phyloP scores from a whole-genome alignment of 192 early-diverging fungal genomes.

The Spizellomyces sp. region DNA sequence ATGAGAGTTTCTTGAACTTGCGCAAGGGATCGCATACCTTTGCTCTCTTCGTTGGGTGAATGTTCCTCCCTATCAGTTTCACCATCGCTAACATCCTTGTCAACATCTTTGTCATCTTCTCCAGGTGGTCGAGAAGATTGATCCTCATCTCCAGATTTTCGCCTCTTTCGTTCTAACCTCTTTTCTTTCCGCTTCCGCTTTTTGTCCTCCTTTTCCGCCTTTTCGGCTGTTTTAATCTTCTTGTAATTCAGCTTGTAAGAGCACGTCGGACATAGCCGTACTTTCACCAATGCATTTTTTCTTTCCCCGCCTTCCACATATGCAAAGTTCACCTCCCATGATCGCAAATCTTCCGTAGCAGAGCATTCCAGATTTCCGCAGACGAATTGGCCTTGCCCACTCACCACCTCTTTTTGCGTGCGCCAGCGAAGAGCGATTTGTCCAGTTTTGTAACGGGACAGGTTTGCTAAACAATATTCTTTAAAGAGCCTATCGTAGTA shows the following conservation, averaged over 20 bases:
- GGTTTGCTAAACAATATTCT: constrained; percentile 76
- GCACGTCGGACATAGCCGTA: constrained; percentile 73
- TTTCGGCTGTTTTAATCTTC: constrained; percentile 52
- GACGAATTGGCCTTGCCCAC: constrained; percentile 74
- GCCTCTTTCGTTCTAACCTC: constrained; percentile 13
- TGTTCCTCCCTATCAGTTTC: no score
- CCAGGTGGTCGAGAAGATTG: no score
- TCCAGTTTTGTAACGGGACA: constrained; percentile 71
- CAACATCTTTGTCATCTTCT: no score
- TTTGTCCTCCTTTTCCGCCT: constrained; percentile 22
- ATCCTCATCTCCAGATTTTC: constrained; percentile 4
- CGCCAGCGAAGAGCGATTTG: constrained; percentile 75
- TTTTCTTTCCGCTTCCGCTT: constrained; percentile 17
- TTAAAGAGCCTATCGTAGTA: constrained; percentile 87
- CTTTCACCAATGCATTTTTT: constrained; percentile 82
- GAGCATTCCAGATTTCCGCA: constrained; percentile 61
- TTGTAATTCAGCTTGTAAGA: constrained; percentile 75
- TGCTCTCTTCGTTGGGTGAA: no score
- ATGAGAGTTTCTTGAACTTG: no score
- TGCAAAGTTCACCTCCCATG: constrained; percentile 88
- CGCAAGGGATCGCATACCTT: no score
- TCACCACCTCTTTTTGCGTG: constrained; percentile 64
- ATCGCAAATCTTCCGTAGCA: constrained; percentile 51
- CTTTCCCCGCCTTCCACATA: constrained; percentile 73
- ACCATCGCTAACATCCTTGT: no score